Percentiles rank a stretch among this genome's conserved stretches.
phyloP scores from a whole-genome alignment of 148 eudicot species.

The Drosera capensis region DNA sequence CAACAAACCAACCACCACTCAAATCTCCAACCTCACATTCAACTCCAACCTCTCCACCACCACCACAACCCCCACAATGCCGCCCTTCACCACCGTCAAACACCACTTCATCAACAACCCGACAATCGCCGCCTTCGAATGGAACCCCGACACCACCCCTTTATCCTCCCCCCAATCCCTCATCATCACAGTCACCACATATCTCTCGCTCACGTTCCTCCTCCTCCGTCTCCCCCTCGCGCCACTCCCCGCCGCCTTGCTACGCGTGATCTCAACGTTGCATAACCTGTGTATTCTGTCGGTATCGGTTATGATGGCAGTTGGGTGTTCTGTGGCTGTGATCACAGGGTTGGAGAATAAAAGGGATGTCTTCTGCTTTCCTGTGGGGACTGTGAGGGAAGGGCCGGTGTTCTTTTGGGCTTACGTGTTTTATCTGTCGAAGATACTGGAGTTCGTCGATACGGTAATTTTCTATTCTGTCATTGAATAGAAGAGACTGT shows the following conservation, averaged over 20 bases:
- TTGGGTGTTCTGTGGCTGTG: slow-evolving; percentile 46
- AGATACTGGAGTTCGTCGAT: slow-evolving; percentile 62
- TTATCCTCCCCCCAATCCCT: slow-evolving; percentile 36
- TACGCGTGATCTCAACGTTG: slow-evolving; percentile 39
- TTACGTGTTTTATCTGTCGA: slow-evolving; percentile 71
- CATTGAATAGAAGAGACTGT: too few species aligned
- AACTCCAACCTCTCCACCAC: too few species aligned
- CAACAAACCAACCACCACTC: too few species aligned
- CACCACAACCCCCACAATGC: too few species aligned
- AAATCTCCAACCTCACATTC: too few species aligned
- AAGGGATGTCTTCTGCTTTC: slow-evolving; percentile 66
- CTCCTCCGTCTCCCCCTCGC: slow-evolving; percentile 17
- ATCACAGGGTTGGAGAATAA: slow-evolving; percentile 23
- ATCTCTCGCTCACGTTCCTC: slow-evolving; percentile 42
- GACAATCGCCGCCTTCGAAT: slow-evolving; percentile 30
- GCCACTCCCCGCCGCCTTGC: slow-evolving; percentile 22
- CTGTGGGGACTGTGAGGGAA: slow-evolving; percentile 23
- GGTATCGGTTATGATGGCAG: slow-evolving; percentile 57
- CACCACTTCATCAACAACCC: slow-evolving; percentile 56
- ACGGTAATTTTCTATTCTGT: too few species aligned
- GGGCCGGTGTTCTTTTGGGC: slow-evolving; percentile 88
- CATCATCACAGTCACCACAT: slow-evolving; percentile 27
- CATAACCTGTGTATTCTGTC: slow-evolving; percentile 51
- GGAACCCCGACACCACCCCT: slow-evolving; percentile 21
- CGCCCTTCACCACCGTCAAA: not conserved